Conservation (phyloP, 176 grass and related monocot genomes). For the Aegilops speltoides region DNA sequence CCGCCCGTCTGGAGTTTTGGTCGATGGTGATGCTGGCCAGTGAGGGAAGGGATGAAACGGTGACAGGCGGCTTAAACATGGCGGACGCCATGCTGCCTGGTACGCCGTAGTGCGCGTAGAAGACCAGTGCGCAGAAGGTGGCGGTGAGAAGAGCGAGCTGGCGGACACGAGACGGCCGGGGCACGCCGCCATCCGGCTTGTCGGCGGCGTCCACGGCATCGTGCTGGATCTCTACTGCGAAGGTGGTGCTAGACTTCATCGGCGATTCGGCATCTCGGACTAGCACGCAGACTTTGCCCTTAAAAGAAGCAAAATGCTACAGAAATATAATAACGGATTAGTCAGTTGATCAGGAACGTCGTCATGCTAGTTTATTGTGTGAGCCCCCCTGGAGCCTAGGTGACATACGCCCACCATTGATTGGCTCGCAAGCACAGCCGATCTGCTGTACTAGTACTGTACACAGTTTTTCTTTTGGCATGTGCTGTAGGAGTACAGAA, state of each 20-base stretch:
- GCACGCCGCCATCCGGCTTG: neutral
- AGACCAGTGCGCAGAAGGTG: constrained; percentile 17
- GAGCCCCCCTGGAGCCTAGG: neutral
- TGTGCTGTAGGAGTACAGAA: too few relatives aligned
- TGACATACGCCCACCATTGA: neutral
- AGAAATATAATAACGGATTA: neutral
- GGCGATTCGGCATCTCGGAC: neutral
- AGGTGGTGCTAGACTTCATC: constrained; percentile 4
- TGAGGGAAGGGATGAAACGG: neutral
- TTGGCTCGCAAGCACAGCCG: neutral
- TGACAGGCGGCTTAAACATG: neutral
- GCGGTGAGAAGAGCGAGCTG: neutral
- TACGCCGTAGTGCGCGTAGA: constrained; percentile 2
- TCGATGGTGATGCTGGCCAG: neutral
- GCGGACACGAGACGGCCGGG: neutral
- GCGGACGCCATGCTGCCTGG: neutral
- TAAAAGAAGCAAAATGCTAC: neutral
- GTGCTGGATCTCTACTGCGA: neutral
- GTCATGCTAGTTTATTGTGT: neutral
- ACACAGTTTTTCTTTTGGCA: too few relatives aligned
- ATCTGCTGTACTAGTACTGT: too few relatives aligned
- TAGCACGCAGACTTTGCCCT: neutral
- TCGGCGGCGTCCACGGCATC: neutral
- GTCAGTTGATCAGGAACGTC: neutral
- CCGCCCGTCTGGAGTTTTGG: neutral